A percentile compares a stretch with the other conserved stretches of the same genome.
phyloP scores from a whole-genome alignment of 192 early-diverging fungal species.

The Coemansia sp. region DNA sequence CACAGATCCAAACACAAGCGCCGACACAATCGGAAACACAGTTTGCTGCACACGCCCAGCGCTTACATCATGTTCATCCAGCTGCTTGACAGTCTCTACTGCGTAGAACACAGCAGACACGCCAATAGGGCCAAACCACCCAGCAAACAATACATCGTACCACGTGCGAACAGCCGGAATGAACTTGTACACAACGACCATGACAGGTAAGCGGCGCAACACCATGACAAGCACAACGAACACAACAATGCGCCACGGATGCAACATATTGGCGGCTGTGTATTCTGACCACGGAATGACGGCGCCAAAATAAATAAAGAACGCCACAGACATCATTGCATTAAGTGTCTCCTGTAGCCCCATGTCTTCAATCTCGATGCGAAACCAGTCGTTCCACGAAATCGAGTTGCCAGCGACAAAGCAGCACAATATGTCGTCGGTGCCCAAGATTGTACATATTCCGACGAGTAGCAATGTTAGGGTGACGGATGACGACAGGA shows the following conservation, averaged over 20 bases:
- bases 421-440: conserved; percentile 74
- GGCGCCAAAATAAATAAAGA: conserved; percentile 87
- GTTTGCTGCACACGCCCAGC: conserved; percentile 7
- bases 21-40: conserved; percentile 64
- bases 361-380: conserved; percentile 73
- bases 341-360: conserved; percentile 91
- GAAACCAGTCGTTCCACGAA: conserved; percentile 92
- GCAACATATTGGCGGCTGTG: conserved; percentile 33
- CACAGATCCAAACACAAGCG: conserved; percentile 79
- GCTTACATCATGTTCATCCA: conserved; percentile 32
- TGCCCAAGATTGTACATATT: conserved; percentile 69
- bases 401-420: conserved; percentile 79
- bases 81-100: conserved; percentile 45
- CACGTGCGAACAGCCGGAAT: conserved; percentile 71
- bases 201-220: conserved; percentile 70
- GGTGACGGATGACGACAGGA: conserved; percentile 79
- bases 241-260: conserved; percentile 69
- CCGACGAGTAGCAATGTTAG: conserved; percentile 71
- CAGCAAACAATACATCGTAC: conserved; percentile 77
- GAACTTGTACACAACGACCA: conserved; percentile 62
- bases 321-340: conserved; percentile 78
- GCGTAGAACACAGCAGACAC: conserved; percentile 65
- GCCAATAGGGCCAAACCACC: conserved; percentile 92
- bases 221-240: conserved; percentile 64
- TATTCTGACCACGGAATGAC: conserved; percentile 74